Conservation (phyloP, 2,329 filamentous ascomycete species). For the Fusarium dlaminii region DNA sequence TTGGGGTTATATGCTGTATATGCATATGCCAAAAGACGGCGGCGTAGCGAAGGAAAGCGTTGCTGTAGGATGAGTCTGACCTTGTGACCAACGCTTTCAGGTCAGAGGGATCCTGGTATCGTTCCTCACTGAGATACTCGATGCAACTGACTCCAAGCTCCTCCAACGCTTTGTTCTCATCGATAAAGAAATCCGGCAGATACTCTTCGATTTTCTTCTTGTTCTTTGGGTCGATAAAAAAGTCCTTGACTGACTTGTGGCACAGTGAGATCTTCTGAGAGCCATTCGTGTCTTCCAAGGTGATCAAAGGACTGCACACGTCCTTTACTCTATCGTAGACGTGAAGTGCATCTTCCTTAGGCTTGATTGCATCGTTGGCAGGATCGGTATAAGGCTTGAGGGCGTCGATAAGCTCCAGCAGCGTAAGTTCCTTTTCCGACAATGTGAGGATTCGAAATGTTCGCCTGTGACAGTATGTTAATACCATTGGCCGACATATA, state of each 20-base stretch:
- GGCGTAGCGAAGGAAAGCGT: not conserved
- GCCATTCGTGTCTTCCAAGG: not conserved
- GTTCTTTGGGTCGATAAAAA: not conserved
- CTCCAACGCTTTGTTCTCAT: not conserved
- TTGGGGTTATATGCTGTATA: not conserved
- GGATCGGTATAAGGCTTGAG: not conserved
- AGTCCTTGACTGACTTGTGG: not conserved
- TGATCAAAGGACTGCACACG: not conserved
- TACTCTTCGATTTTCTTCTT: not conserved
- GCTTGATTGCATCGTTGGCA: not conserved
- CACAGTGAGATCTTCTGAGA: not conserved
- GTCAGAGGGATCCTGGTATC: not conserved
- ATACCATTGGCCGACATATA: rapidly evolving
- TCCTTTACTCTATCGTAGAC: not conserved
- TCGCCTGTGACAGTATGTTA: not conserved
- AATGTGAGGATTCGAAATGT: not conserved
- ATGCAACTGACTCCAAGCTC: not conserved
- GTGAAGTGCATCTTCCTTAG: not conserved
- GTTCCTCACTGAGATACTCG: not conserved
- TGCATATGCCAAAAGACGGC: not conserved
- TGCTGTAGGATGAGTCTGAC: not conserved
- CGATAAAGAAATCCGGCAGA: not conserved
- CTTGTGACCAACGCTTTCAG: not conserved
- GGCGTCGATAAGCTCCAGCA: not conserved
- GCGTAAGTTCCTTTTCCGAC: not conserved